Percentiles rank a stretch among this genome's conserved stretches.
Evolutionary conservation across 768 basidiomycete species (phyloP).

Genomic region (Mycena haematopus): DNA sequence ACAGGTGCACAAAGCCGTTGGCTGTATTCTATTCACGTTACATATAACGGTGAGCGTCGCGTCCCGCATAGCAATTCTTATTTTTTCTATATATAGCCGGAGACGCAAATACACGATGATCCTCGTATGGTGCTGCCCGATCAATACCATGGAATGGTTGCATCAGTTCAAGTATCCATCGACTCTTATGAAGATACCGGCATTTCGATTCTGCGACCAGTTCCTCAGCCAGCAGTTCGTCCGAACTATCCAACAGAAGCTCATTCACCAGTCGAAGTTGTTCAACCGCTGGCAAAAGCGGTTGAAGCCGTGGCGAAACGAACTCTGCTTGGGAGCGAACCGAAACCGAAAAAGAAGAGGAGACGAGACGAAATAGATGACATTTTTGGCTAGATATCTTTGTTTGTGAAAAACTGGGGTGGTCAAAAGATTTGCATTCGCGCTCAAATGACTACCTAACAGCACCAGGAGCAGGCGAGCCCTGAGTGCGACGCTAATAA

Average conservation of each 20-base stretch:
- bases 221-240: not conserved
- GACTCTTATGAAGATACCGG: constrained; percentile 18
- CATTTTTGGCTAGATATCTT: constrained; percentile 57
- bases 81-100: constrained; percentile 14
- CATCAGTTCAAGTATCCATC: not conserved
- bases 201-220: constrained; percentile 14
- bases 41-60: constrained; percentile 36
- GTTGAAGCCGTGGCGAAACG: constrained; percentile 3
- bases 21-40: constrained; percentile 36
- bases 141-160: not conserved
- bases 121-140: not conserved
- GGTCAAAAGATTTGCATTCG: constrained; percentile 25
- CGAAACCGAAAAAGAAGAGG: constrained; percentile 47
- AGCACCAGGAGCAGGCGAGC: constrained; percentile 34
- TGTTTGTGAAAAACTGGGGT: constrained; percentile 7
- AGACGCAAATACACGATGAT: not conserved
- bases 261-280: too few relatives aligned
- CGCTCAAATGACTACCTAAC: constrained; percentile 30
- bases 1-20: constrained; percentile 35
- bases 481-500: constrained; percentile 32
- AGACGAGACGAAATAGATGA: constrained; percentile 68
- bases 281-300: too few relatives aligned
- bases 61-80: not conserved
- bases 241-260: not conserved
- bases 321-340: not conserved